phyloP scores from a whole-genome alignment of 108 stramenopile genomes.

The Schizochytrium sp. region DNA sequence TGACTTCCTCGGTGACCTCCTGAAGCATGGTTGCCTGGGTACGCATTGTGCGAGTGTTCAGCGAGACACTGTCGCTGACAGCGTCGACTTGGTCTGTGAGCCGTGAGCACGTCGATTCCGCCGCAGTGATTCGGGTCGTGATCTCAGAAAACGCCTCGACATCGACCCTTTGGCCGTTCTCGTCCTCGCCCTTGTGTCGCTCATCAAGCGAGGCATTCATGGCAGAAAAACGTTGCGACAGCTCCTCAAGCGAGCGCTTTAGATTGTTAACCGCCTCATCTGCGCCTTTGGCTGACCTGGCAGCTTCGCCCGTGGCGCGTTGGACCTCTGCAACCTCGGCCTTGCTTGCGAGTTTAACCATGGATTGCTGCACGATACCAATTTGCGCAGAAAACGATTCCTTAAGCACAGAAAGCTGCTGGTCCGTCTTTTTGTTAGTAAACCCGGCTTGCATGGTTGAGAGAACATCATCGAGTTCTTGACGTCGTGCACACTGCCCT shows the following conservation, averaged over 20 bases:
- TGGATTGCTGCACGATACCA: not conserved
- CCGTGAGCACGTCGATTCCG: not conserved
- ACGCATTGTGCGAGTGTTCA: not conserved
- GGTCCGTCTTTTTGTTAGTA: not conserved
- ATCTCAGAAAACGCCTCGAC: not conserved
- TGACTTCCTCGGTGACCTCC: not conserved
- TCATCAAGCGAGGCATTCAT: too few relatives aligned
- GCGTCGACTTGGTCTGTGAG: not conserved
- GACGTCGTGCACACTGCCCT: not conserved
- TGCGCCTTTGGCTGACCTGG: too few relatives aligned
- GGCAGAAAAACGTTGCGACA: too few relatives aligned
- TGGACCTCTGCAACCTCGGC: not conserved
- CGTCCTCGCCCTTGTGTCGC: too few relatives aligned
- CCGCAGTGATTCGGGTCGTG: not conserved
- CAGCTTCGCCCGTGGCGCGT: not conserved
- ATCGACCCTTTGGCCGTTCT: not conserved
- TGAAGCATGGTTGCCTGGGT: not conserved
- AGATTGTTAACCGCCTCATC: too few relatives aligned
- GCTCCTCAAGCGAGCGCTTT: too few relatives aligned
- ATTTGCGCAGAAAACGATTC: not conserved
- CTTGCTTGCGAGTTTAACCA: not conserved
- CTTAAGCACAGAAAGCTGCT: not conserved
- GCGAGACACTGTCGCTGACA: not conserved
- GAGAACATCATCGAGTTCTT: not conserved
- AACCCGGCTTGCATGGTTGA: not conserved